Evolutionary conservation across 2,329 filamentous ascomycete genomes (phyloP), one percentile per base, ranked within the genome.

Genomic region (Xenoacremonium recifei): DNA sequence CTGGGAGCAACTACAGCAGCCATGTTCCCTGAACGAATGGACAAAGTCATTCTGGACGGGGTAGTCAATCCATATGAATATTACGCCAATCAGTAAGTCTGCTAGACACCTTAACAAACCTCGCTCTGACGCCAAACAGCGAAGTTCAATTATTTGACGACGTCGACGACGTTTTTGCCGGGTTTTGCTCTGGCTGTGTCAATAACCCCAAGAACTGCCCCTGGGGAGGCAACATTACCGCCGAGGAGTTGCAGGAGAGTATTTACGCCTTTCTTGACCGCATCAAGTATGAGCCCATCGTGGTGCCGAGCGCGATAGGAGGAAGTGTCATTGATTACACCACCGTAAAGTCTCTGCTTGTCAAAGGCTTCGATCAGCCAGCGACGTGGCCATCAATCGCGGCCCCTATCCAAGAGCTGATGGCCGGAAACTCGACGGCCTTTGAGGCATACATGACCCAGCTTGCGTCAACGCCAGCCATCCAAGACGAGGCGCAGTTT

Each of bases 301-400:
- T 41, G 18, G 23, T 45, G 16, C 45, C 21, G 17, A 13, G 36
- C 12, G 12, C 30, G 9, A 21, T 37, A 1, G 41, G 41, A 6
- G 18, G 17, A 15, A 9, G 15, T 2, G 34, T 50, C 19, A 16
- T 63, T n/a, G 54, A 58, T 34, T 51, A 58, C 31, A 47, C 33
- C 17, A 40, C 39, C 9, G 18, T 57, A 12, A 51, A 54, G 18
- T 25, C 9, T 11, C 6, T 31, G 5, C 20, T 51, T n/a, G 15
- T 37, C 34, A 4, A 15, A 11, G 23, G 23, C 15, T 44, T 58
- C 6, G 48, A 57, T 32, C 17, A 4, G 5, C 61, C 70, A 4
- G 47, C 51, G 35, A 51, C 50, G 18, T 75, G 75, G 50, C 59
- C 59, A 15, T 48, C 42, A 10, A 61, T 74, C 21, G 69, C 74